These are phyloP conservation scores for Amborella trichopoda DNA, from an alignment of 164 flowering plant genomes.

Conservation along the genomic window DNA sequence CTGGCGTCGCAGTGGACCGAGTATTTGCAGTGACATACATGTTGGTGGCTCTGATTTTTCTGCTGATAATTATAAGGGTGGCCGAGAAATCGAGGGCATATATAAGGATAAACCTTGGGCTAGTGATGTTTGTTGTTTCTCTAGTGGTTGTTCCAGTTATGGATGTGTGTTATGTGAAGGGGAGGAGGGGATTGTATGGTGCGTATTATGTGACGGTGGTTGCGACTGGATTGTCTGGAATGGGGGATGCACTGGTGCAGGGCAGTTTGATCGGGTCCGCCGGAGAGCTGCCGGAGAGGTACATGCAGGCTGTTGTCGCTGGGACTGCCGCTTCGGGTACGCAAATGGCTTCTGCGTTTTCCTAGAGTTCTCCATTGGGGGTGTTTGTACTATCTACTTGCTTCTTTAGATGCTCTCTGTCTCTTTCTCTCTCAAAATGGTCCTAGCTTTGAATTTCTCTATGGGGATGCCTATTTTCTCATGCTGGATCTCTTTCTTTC, in stretches of 20 bases:
- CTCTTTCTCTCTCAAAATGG: slow-evolving; percentile 5
- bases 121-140: slow-evolving; percentile 41
- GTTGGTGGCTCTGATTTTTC: slow-evolving; percentile 36
- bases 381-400: background rate
- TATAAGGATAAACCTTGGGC: slow-evolving; percentile 61
- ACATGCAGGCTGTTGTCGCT: slow-evolving; percentile 94
- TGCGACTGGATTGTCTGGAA: slow-evolving; percentile 43
- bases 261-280: slow-evolving; percentile 78
- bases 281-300: slow-evolving; percentile 84
- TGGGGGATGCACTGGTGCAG: slow-evolving; percentile 85
- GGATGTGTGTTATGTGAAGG: slow-evolving; percentile 56
- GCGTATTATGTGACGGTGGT: slow-evolving; percentile 61
- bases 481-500: background rate
- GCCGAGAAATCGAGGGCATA: slow-evolving; percentile 37
- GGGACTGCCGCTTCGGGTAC: slow-evolving; percentile 96
- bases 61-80: slow-evolving; percentile 33
- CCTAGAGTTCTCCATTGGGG: background rate
- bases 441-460: too few species aligned
- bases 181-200: slow-evolving; percentile 42
- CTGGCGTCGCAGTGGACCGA: slow-evolving; percentile 70
- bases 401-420: background rate
- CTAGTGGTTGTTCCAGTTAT: slow-evolving; percentile 59
- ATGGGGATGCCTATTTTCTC: too few species aligned
- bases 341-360: background rate
- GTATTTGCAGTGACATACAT: slow-evolving; percentile 73